Evolutionary conservation across 345 rosid genomes (phyloP).

Genomic region (Erysimum cheiranthoides): DNA sequence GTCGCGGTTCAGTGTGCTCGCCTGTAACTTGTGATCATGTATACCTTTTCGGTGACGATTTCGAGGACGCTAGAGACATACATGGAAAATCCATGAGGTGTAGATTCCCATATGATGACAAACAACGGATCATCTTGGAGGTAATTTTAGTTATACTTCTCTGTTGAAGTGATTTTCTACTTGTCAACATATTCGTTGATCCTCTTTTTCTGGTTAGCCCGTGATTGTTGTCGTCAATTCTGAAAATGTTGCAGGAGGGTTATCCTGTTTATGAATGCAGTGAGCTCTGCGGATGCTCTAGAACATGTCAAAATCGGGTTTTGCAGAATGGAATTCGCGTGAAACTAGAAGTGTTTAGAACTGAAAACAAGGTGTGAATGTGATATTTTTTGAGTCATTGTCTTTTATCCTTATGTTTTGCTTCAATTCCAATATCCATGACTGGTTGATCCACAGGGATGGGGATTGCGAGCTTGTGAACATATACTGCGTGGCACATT

Average conservation of each 20-base stretch:
- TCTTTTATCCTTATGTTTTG: background rate
- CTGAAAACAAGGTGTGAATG: conserved; percentile 70
- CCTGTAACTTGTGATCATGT: conserved; percentile 86
- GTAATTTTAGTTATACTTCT: conserved; percentile 49
- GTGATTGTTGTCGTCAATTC: conserved; percentile 9
- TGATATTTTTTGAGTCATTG: conserved; percentile 11
- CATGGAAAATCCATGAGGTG: conserved; percentile 73
- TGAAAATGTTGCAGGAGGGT: conserved; percentile 75
- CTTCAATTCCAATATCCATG: background rate
- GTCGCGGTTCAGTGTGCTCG: conserved; percentile 63
- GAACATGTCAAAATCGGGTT: conserved; percentile 84
- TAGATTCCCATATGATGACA: conserved; percentile 86
- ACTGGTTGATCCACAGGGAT: conserved; percentile 65
- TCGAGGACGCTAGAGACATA: conserved; percentile 91
- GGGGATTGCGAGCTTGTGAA: conserved; percentile 93
- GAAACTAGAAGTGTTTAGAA: conserved; percentile 81
- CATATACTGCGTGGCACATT: conserved; percentile 87
- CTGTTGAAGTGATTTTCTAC: background rate
- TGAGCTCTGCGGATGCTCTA: conserved; percentile 72
- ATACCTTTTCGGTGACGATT: conserved; percentile 91
- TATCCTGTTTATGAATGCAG: conserved; percentile 98
- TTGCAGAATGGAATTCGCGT: conserved; percentile 80
- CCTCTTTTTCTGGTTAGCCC: background rate
- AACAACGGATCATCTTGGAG: conserved; percentile 83
- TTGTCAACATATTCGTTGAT: background rate